phyloP scores from a whole-genome alignment of 192 early-diverging fungal species.

The Bifiguratus adelaidae region DNA sequence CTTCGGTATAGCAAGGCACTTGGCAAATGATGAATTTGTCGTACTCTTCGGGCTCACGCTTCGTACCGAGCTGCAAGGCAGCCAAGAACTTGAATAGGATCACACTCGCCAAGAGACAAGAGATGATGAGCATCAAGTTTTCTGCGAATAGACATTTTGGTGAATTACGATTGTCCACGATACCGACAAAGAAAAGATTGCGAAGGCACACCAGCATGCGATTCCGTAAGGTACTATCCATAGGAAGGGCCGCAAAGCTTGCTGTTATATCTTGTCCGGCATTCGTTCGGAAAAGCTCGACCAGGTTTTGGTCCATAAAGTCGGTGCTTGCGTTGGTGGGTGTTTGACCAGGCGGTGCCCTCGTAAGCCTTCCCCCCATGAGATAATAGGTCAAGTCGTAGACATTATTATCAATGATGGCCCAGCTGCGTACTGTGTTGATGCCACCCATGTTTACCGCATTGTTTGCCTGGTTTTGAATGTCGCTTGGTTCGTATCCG shows the following conservation, averaged over 20 bases:
- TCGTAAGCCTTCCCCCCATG: conserved; percentile 28
- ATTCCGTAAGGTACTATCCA: conserved; percentile 26
- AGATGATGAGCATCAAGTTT: conserved; percentile 74
- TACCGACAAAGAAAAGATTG: conserved; percentile 77
- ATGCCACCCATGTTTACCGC: conserved; percentile 14
- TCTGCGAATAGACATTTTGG: conserved; percentile 68
- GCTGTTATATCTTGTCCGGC: conserved; percentile 53
- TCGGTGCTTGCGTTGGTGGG: conserved; percentile 25
- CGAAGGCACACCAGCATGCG: conserved; percentile 66
- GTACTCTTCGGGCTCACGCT: conserved; percentile 70
- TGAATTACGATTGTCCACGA: conserved; percentile 75
- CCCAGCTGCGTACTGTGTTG: conserved; percentile 31
- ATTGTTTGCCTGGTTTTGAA: conserved; percentile 34
- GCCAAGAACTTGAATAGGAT: conserved; percentile 75
- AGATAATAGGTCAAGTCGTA: conserved; percentile 68
- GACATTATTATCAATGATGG: conserved; percentile 58
- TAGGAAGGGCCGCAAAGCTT: conserved; percentile 41
- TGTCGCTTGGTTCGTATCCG: conserved; percentile 43
- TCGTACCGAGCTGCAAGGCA: conserved; percentile 60
- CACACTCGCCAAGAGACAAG: conserved; percentile 72
- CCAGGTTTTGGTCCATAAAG: conserved; percentile 50
- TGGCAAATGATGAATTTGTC: conserved; percentile 95
- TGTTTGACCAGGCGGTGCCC: conserved; percentile 22
- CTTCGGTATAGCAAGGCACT: conserved; percentile 95
- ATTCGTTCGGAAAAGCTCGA: conserved; percentile 51